phyloP scores from a whole-genome alignment of 2,329 filamentous ascomycete genomes.

The Huntiella decipiens region DNA sequence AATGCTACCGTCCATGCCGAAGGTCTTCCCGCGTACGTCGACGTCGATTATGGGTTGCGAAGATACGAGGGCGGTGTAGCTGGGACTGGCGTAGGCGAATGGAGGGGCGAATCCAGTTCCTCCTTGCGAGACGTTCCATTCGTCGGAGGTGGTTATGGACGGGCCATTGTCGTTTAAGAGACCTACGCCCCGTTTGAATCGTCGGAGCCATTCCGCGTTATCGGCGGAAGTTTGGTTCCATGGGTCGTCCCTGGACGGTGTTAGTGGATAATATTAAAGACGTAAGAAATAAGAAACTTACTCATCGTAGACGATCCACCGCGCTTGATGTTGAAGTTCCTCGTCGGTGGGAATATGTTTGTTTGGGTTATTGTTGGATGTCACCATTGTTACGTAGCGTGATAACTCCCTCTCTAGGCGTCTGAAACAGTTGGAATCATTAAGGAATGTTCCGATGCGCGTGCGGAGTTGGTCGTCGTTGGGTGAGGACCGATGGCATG shows the following conservation, averaged over 20 bases:
- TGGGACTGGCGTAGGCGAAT: conserved; percentile 26
- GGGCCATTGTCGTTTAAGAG: conserved; percentile 32
- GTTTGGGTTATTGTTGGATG: conserved; percentile 41
- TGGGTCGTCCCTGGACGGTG: conserved; percentile 32
- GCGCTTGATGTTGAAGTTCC: conserved; percentile 44
- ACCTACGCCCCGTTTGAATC: conserved; percentile 40
- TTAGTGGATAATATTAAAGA: conserved; percentile 12
- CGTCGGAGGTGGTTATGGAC: conserved; percentile 18
- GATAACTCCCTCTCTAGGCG: conserved; percentile 33
- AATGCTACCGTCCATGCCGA: conserved; percentile 24
- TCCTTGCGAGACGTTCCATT: conserved; percentile 31
- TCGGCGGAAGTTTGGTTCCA: conserved; percentile 47
- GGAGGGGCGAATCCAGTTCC: conserved; percentile 37
- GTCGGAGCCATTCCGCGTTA: conserved; percentile 42
- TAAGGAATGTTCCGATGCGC: conserved; percentile 25
- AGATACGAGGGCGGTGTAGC: conserved; percentile 12
- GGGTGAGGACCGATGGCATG: too few relatives aligned
- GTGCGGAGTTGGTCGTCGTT: background rate
- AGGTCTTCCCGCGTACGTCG: conserved; percentile 20
- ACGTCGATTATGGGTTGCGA: conserved; percentile 19
- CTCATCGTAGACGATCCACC: conserved; percentile 45
- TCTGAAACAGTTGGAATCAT: conserved; percentile 41
- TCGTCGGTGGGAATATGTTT: conserved; percentile 38
- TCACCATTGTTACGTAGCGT: conserved; percentile 32
- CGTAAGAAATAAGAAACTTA: conserved; percentile 19